A percentile compares a stretch with the other conserved stretches of the same genome.
These are phyloP conservation scores for Podospora didyma DNA, from an alignment of 495 filamentous ascomycete species.

Conservation along the genomic window DNA sequence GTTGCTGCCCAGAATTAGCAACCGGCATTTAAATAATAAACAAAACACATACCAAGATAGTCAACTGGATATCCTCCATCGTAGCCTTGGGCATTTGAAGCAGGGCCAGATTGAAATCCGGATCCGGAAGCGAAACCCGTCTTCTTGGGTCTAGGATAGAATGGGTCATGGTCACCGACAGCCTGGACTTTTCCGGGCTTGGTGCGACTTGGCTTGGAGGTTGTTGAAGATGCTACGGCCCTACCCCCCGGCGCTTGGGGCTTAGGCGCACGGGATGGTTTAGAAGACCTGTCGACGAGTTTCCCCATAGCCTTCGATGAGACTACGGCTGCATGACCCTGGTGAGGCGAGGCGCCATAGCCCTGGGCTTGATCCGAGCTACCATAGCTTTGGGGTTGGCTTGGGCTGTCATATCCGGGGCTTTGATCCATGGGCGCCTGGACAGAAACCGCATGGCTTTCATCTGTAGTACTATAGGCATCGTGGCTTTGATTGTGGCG, in stretches of 20 bases:
- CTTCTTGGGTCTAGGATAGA: background rate
- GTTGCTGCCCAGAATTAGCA: background rate
- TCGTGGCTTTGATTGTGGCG: too few relatives aligned
- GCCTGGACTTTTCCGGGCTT: too few relatives aligned
- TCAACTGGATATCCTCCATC: background rate
- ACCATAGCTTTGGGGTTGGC: too few relatives aligned
- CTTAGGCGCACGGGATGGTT: background rate
- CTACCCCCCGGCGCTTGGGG: too few relatives aligned
- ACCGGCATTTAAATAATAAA: background rate
- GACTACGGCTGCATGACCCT: background rate
- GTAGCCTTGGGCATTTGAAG: background rate
- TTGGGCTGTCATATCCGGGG: too few relatives aligned
- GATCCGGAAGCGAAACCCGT: background rate
- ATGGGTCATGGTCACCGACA: too few relatives aligned
- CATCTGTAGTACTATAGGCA: too few relatives aligned
- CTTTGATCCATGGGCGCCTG: too few relatives aligned
- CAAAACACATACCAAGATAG: conserved; percentile 2
- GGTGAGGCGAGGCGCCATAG: background rate
- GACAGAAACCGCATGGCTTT: too few relatives aligned
- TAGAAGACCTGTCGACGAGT: background rate
- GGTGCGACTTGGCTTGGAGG: background rate
- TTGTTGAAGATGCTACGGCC: too few relatives aligned
- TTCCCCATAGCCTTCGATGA: conserved; percentile 5
- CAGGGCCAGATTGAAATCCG: background rate
- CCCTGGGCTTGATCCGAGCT: background rate